Conservation (phyloP, 257 asterid genomes). For the Nicotiana paniculata region DNA sequence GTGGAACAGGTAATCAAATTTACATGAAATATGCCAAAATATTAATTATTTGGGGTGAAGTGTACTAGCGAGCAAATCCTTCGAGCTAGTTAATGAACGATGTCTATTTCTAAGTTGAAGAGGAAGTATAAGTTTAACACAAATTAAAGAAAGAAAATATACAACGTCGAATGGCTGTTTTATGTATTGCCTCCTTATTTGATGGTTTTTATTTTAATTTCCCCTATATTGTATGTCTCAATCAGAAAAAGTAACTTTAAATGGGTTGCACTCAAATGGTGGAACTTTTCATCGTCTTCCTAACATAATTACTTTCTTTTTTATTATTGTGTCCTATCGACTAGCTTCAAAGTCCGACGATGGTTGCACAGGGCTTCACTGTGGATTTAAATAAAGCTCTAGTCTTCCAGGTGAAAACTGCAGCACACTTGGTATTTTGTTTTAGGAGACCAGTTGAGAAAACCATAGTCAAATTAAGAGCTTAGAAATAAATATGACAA, state of each 20-base stretch:
- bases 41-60: neutral
- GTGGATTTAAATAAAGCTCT: constrained; percentile 70
- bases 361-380: constrained; percentile 52
- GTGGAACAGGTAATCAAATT: neutral
- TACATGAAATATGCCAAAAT: neutral
- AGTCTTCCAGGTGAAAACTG: constrained; percentile 52
- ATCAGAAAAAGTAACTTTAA: too few species aligned
- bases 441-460: neutral
- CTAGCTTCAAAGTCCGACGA: constrained; percentile 22
- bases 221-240: too few species aligned
- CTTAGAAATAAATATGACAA: neutral
- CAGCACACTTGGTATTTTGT: neutral
- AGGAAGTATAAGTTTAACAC: neutral
- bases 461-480: neutral
- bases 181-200: neutral
- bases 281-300: neutral
- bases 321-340: neutral
- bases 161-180: neutral
- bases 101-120: neutral
- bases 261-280: neutral
- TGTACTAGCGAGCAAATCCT: neutral
- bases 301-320: neutral
- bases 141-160: neutral
- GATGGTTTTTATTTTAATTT: too few species aligned
- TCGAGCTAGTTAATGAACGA: neutral